phyloP scores from a whole-genome alignment of 2,329 filamentous ascomycete genomes.

The Fusarium austroafricanum region DNA sequence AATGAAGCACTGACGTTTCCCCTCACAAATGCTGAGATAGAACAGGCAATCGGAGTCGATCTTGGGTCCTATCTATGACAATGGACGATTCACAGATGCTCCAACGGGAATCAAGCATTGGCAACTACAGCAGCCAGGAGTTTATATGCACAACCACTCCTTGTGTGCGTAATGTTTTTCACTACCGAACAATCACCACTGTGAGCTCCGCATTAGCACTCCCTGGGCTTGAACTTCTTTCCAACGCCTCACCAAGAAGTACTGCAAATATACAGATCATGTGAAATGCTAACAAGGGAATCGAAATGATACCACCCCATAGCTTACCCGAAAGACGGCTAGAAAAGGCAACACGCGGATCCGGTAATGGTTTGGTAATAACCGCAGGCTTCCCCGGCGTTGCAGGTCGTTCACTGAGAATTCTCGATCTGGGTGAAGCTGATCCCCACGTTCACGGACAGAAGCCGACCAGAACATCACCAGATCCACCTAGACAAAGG shows the following conservation, averaged over 20 bases:
- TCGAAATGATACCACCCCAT: conserved; percentile 18
- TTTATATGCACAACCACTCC: background rate
- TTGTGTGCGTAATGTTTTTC: background rate
- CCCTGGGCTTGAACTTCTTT: conserved; percentile 7
- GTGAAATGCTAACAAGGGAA: conserved; percentile 33
- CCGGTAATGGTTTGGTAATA: conserved; percentile 38
- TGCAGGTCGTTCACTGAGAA: conserved; percentile 21
- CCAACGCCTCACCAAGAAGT: conserved; percentile 26
- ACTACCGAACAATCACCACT: background rate
- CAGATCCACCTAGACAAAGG: conserved; percentile 14
- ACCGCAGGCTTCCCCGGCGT: conserved; percentile 19
- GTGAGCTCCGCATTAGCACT: conserved; percentile 15
- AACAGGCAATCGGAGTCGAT: background rate
- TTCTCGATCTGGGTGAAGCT: background rate
- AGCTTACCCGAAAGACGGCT: conserved; percentile 34
- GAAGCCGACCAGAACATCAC: conserved; percentile 31
- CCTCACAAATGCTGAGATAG: conserved; percentile 24
- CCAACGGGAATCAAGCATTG: background rate
- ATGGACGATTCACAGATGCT: background rate
- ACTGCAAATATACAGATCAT: conserved; percentile 41
- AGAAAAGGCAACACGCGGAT: conserved; percentile 44
- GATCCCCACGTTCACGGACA: conserved; percentile 24
- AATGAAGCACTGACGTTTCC: conserved; percentile 9
- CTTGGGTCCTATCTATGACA: background rate
- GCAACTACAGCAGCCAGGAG: background rate